These are phyloP conservation scores for Carex myosuroides DNA, from an alignment of 176 grass and related monocot genomes.

Conservation along the genomic window DNA sequence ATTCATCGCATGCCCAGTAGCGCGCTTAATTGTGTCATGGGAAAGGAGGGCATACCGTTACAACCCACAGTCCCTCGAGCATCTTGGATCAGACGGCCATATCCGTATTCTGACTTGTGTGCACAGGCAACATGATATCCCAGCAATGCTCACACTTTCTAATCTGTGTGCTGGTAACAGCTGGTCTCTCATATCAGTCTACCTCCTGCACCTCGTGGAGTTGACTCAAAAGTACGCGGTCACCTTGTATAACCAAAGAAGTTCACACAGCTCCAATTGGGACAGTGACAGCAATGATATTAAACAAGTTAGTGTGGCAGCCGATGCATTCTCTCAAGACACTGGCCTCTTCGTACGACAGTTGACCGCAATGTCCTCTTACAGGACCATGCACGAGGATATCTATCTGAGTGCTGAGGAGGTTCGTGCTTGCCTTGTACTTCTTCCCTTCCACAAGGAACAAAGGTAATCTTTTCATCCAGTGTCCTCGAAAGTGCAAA, in stretches of 20 bases:
- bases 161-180: slow-evolving; percentile 25
- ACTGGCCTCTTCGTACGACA: slow-evolving; percentile 19
- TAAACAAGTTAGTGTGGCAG: slow-evolving; percentile 29
- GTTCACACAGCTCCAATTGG: slow-evolving; percentile 29
- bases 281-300: slow-evolving; percentile 25
- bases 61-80: slow-evolving; percentile 40
- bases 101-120: slow-evolving; percentile 57
- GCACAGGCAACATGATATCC: slow-evolving; percentile 26
- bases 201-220: slow-evolving; percentile 60
- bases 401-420: slow-evolving; percentile 54
- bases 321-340: slow-evolving; percentile 29
- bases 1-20: slow-evolving; percentile 48
- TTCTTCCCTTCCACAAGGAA: slow-evolving; percentile 66
- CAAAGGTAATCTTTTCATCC: slow-evolving; percentile 17
- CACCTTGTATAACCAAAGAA: slow-evolving; percentile 39
- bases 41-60: slow-evolving; percentile 33
- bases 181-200: slow-evolving; percentile 19
- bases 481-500: not conserved
- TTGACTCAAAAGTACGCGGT: slow-evolving; percentile 53
- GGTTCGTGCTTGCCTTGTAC: slow-evolving; percentile 35
- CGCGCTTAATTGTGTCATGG: slow-evolving; percentile 44
- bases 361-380: slow-evolving; percentile 42
- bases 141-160: slow-evolving; percentile 35
- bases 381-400: slow-evolving; percentile 53
- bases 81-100: slow-evolving; percentile 34